Evolutionary conservation across 805 yeast genomes (phyloP), one percentile per base, ranked within the genome.

Genomic region (Starmerella davenportii): DNA sequence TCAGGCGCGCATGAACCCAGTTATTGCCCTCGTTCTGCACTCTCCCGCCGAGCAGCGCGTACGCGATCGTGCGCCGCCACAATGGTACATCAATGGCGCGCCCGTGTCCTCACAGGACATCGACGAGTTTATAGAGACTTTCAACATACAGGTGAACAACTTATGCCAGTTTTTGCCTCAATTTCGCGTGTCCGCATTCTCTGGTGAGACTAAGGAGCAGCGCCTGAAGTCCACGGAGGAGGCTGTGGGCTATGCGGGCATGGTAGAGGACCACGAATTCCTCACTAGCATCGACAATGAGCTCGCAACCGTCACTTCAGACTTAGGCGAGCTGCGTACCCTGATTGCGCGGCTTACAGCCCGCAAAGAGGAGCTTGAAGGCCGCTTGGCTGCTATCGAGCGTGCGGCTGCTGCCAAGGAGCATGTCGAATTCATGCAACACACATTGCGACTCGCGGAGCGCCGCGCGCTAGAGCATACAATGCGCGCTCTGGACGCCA

Each of bases 91-190:
- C 13, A 33, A 43, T 20, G 43, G 39, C 20, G 15, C 61, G 19
- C n/a, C 31, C 2, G 40, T 31, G 2, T 16, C 33, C 4, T 20
- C 21, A 14, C 23, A 52, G 56, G 71, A 67, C 31, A 55, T 74
- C 2, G 64, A 65, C 28, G 75, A 74, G 19, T 81, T 80, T 61
- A 76, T 90, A 39, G 79, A 78, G 50, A 68, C 52, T 2, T 66
- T 73, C 44, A 79, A 79, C 51, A 78, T 90, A 42, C 96, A 90
- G 52, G 64, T 90, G 40, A 92, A 82, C 53, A 90, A 87, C 54
- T 63, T 87, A 36, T 85, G 96, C 52, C 95, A 87, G 54, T 90
- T 90, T 52, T 61, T 90, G 39, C 94, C 98, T 0, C 99, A 90
- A 54, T 96, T 87, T 50, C 66, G 92, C 43, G 96, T 90, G 5